phyloP scores from a whole-genome alignment of 352 stramenopile species.

The Pythium monospermum region DNA sequence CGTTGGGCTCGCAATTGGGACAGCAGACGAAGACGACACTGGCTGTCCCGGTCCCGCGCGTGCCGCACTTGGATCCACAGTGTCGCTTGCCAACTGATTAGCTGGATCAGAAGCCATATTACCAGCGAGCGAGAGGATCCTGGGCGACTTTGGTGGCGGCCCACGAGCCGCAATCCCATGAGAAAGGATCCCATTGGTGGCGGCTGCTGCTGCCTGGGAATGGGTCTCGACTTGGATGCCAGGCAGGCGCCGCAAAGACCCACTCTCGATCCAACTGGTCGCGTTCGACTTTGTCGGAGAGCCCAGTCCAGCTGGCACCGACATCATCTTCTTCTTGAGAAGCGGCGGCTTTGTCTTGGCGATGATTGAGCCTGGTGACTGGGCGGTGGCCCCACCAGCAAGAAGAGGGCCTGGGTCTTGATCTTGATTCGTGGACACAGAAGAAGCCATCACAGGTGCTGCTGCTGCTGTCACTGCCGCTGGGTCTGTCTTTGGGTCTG shows the following conservation, averaged over 20 bases:
- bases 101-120: too few relatives aligned
- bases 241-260: conserved; percentile 19
- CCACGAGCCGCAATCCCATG: too few relatives aligned
- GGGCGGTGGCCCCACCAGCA: not conserved
- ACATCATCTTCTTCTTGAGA: conserved; percentile 26
- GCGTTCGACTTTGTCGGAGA: conserved; percentile 16
- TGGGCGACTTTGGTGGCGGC: not conserved
- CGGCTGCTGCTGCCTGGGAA: too few relatives aligned
- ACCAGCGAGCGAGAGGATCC: too few relatives aligned
- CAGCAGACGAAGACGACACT: not conserved
- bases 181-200: too few relatives aligned
- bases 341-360: conserved; percentile 17
- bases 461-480: not conserved
- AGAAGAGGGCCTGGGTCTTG: not conserved
- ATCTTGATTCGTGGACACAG: conserved; percentile 14
- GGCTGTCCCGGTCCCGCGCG: too few relatives aligned
- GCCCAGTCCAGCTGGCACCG: conserved; percentile 19
- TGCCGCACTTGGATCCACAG: not conserved
- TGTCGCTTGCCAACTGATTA: not conserved
- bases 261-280: conserved; percentile 10
- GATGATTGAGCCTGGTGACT: not conserved
- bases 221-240: conserved; percentile 10
- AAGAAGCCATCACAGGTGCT: not conserved
- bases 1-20: not conserved
- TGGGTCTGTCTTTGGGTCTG: conserved; percentile 5